Conservation (phyloP, 129 eudicot genomes). For the Cynara cardunculus region DNA sequence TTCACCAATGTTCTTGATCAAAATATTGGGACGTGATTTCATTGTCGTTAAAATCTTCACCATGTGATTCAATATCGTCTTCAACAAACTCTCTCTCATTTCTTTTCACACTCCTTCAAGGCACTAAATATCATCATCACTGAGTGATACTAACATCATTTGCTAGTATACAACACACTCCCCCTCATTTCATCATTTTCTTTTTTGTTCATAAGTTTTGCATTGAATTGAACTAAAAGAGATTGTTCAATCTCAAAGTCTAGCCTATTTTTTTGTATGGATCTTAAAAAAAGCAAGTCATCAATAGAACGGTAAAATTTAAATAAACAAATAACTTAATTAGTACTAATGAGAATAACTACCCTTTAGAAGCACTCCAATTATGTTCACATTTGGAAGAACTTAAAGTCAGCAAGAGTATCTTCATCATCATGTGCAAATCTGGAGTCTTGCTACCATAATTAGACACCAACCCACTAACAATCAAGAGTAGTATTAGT, state of each 20-base stretch:
- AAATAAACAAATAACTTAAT: neutral
- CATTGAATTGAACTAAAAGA: neutral
- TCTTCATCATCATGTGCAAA: slow-evolving; percentile 1
- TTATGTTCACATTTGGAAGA: neutral
- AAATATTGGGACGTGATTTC: neutral
- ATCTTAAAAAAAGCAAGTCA: neutral
- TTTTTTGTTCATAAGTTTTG: neutral
- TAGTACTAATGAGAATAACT: neutral
- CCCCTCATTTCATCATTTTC: neutral
- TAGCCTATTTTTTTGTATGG: neutral
- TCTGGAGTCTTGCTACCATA: slow-evolving; percentile 2
- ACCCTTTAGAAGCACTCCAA: neutral
- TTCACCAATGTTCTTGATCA: neutral
- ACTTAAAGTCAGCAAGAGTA: neutral
- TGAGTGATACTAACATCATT: neutral
- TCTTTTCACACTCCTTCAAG: neutral
- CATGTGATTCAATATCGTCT: neutral
- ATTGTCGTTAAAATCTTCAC: neutral
- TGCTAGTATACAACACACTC: neutral
- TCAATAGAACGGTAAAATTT: neutral
- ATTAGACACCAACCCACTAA: neutral
- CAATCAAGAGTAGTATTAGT: neutral
- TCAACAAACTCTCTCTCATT: neutral
- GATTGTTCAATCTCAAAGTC: neutral
- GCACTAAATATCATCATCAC: neutral